Evolutionary conservation across 2,329 filamentous ascomycete genomes (phyloP), one percentile per base, ranked within the genome.

Genomic region (Paraphoma sp.): DNA sequence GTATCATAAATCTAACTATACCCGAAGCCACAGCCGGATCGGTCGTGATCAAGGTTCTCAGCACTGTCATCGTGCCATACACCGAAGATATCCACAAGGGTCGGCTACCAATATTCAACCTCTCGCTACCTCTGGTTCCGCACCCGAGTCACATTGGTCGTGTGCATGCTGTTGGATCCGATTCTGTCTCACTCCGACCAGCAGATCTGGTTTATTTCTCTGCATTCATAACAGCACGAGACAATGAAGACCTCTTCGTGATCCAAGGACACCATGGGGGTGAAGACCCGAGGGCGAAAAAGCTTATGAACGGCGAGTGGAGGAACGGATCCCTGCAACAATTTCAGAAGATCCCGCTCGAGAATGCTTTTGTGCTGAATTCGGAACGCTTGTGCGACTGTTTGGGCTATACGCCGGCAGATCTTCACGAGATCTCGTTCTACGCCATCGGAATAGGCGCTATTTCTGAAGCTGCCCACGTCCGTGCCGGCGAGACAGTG

Each of bases 11-110:
- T 38, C 54, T 76, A 5, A 62, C 74, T 30, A 76, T 69, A 2
- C 79, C 76, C 0, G 23, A 64, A 31, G 57, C 70, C 0, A 65
- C 51, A 4, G 58, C 70, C 3, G 79, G 80, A 45, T 11, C 33
- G 10, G 33, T 38, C 10, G 33, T 38, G 10, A n/a, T 38, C n/a
- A 38, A 11, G n/a, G 33, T 38, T 11, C 33, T 38, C 33, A n/a
- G 10, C n/a, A 38, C 33, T 11, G 10, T 38, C 33, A n/a, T 38
- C n/a, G 33, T n/a, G 3, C 33, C 33, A n/a, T 11, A 38, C n/a
- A n/a, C 33, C 10, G 10, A 38, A n/a, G 33, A 38, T n/a, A 38
- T 38, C n/a, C n/a, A 38, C 33, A n/a, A 6, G 3, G 33, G 33
- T n/a, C 33, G 33, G 10, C 33, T 38, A n/a, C 33, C 33, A 11